These are phyloP conservation scores for Pseudozyma flocculosa DNA, from an alignment of 1,284 basidiomycete species.

Conservation along the genomic window DNA sequence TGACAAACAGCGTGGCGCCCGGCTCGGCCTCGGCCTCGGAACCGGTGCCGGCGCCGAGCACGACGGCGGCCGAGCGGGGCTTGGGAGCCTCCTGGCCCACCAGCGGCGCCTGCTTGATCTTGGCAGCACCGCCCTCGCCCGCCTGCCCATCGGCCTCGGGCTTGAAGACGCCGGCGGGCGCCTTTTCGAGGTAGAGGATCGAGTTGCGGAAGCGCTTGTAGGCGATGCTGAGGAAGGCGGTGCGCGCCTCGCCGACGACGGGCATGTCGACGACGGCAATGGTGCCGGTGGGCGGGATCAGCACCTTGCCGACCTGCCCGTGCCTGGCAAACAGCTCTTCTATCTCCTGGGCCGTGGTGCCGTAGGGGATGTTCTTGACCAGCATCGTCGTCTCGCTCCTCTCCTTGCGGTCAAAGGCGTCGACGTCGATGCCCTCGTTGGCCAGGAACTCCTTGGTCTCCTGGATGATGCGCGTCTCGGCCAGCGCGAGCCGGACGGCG, in stretches of 20 bases:
- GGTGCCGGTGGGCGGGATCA: constrained; percentile 89
- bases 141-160: not conserved
- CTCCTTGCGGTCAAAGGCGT: constrained; percentile 54
- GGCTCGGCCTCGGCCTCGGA: constrained; percentile 61
- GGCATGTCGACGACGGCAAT: constrained; percentile 89
- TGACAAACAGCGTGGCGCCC: constrained; percentile 87
- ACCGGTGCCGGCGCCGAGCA: constrained; percentile 8
- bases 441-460: constrained; percentile 85
- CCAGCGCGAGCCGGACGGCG: constrained; percentile 90
- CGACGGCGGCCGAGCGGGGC: not conserved
- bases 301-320: constrained; percentile 72
- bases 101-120: constrained; percentile 33
- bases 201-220: constrained; percentile 87
- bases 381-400: constrained; percentile 73
- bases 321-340: constrained; percentile 76
- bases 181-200: constrained; percentile 89
- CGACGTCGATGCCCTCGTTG: constrained; percentile 62
- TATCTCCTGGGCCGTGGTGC: constrained; percentile 74
- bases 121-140: constrained; percentile 5
- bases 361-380: constrained; percentile 96
- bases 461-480: constrained; percentile 91
- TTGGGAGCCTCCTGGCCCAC: constrained; percentile 25
- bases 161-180: constrained; percentile 68
- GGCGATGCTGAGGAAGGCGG: constrained; percentile 74
- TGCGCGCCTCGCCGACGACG: constrained; percentile 60